Conservation (phyloP, 441 rosid species). For the Raphanus hybrid region DNA sequence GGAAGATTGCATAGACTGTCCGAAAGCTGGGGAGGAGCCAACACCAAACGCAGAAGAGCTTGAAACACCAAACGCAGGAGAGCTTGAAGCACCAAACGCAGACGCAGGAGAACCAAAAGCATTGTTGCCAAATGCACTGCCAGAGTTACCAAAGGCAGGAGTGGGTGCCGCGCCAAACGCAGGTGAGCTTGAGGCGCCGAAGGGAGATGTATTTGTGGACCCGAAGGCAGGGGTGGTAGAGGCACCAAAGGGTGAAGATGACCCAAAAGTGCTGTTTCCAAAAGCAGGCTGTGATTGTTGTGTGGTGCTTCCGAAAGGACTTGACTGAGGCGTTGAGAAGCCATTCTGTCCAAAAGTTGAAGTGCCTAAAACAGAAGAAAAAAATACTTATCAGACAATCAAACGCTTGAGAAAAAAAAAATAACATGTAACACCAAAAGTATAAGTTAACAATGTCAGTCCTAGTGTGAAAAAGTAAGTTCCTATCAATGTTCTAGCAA, state of each 20-base stretch:
- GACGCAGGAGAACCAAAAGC: slow-evolving; percentile 61
- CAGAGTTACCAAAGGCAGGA: slow-evolving; percentile 57
- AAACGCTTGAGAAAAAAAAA: background rate
- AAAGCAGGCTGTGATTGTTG: slow-evolving; percentile 90
- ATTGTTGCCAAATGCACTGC: slow-evolving; percentile 48
- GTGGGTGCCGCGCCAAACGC: slow-evolving; percentile 51
- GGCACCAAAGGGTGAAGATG: slow-evolving; percentile 67
- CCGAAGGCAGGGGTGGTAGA: slow-evolving; percentile 57
- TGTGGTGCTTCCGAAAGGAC: slow-evolving; percentile 78
- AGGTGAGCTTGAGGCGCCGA: slow-evolving; percentile 28
- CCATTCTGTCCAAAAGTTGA: slow-evolving; percentile 85
- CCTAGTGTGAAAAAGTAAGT: background rate
- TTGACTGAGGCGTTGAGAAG: slow-evolving; percentile 67
- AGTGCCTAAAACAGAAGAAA: slow-evolving; percentile 49
- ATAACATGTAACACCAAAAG: slow-evolving; percentile 8
- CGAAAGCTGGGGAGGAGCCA: slow-evolving; percentile 59
- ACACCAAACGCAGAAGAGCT: slow-evolving; percentile 52
- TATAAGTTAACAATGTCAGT: background rate
- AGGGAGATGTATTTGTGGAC: slow-evolving; percentile 37
- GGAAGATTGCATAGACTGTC: slow-evolving; percentile 66
- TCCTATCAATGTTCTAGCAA: slow-evolving; percentile 7
- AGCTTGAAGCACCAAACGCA: slow-evolving; percentile 58
- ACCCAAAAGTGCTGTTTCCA: slow-evolving; percentile 72
- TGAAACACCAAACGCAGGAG: slow-evolving; percentile 50
- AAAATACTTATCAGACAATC: slow-evolving; percentile 42